phyloP scores from a whole-genome alignment of 2,329 filamentous ascomycete species.

The Fusarium vanettenii region DNA sequence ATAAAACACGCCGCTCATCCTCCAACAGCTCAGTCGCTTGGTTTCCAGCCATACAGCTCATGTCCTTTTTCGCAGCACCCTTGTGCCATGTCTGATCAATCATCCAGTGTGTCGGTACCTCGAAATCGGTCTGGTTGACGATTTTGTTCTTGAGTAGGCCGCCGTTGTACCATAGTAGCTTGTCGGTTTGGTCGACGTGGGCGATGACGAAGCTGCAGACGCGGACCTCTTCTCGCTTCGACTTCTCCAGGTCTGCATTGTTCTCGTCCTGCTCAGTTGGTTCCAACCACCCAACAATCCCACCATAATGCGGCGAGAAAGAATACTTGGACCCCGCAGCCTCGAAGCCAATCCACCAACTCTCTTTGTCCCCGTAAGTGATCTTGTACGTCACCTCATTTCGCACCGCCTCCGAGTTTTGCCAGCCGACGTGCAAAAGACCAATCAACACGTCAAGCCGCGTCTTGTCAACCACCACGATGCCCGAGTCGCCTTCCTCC shows the following conservation, averaged over 20 bases:
- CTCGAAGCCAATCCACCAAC: slow-evolving; percentile 59
- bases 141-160: slow-evolving; percentile 55
- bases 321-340: slow-evolving; percentile 51
- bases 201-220: slow-evolving; percentile 57
- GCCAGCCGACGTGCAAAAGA: slow-evolving; percentile 57
- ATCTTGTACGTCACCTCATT: slow-evolving; percentile 55
- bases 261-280: slow-evolving; percentile 6
- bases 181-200: slow-evolving; percentile 53
- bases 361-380: slow-evolving; percentile 59
- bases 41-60: slow-evolving; percentile 52
- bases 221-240: slow-evolving; percentile 18
- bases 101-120: slow-evolving; percentile 55
- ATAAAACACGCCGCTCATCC: slow-evolving; percentile 14
- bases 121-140: slow-evolving; percentile 45
- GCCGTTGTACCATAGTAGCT: slow-evolving; percentile 57
- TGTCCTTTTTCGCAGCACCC: slow-evolving; percentile 45
- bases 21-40: slow-evolving; percentile 6
- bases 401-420: slow-evolving; percentile 54
- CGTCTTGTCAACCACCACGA: slow-evolving; percentile 56
- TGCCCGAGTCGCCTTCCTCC: slow-evolving; percentile 56
- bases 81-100: slow-evolving; percentile 53
- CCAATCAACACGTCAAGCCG: slow-evolving; percentile 51
- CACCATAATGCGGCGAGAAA: slow-evolving; percentile 56
- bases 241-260: not conserved
- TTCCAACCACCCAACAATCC: slow-evolving; percentile 51